phyloP scores from a whole-genome alignment of 495 filamentous ascomycete species.

The Apodospora peruviana region DNA sequence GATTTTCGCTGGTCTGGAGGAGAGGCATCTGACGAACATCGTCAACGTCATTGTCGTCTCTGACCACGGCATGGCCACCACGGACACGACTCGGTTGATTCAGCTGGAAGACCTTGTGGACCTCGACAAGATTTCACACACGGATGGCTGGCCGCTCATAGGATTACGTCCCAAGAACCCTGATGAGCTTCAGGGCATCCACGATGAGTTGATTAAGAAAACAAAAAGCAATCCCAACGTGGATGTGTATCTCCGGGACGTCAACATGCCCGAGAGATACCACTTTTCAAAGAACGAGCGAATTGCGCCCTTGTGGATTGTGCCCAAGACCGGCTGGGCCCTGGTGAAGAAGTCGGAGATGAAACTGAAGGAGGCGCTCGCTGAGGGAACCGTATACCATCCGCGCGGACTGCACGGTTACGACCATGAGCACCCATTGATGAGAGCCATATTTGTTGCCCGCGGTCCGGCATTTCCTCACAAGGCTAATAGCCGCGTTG shows the following conservation, averaged over 20 bases:
- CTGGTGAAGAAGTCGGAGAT: constrained; percentile 76
- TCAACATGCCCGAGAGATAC: constrained; percentile 80
- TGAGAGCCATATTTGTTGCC: constrained; percentile 89
- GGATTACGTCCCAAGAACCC: constrained; percentile 72
- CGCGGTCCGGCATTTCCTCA: constrained; percentile 86
- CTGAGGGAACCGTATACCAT: constrained; percentile 60
- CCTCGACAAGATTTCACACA: constrained; percentile 64
- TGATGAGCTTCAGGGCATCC: constrained; percentile 51
- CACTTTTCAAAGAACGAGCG: constrained; percentile 81
- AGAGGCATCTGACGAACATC: constrained; percentile 77
- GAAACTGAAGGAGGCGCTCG: constrained; percentile 56
- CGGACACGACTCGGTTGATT: constrained; percentile 71
- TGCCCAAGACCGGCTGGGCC: constrained; percentile 86
- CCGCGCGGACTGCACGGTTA: constrained; percentile 84
- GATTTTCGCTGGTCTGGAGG: constrained; percentile 70
- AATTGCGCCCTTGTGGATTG: constrained; percentile 88
- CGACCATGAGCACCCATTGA: constrained; percentile 82
- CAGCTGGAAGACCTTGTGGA: constrained; percentile 92
- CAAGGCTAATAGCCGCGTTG: constrained; percentile 68
- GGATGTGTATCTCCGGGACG: constrained; percentile 76
- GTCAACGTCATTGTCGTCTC: constrained; percentile 98
- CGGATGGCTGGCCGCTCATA: constrained; percentile 91
- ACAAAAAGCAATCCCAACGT: constrained; percentile 57
- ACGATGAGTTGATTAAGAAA: constrained; percentile 44
- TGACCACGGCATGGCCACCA: constrained; percentile 97